Evolutionary conservation across 208 protist genomes (phyloP).

Genomic region (Crithidia fasciculata): DNA sequence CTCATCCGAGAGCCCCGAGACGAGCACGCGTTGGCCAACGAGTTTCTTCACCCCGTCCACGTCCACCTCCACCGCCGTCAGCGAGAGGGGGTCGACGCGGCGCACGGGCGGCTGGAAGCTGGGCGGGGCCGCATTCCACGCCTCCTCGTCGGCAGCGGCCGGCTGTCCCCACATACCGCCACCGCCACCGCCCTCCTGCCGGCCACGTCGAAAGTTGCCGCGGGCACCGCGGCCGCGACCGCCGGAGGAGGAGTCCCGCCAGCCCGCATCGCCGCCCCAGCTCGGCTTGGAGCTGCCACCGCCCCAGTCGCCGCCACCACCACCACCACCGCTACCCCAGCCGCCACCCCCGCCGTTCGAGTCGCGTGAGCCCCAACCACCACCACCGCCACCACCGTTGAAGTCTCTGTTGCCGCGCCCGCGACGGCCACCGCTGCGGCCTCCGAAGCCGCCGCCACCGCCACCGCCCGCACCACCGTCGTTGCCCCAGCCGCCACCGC

Average conservation of each 20-base stretch:
- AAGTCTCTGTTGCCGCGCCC: constrained; percentile 6
- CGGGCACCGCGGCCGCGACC: constrained; percentile 29
- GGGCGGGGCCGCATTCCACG: constrained; percentile 79
- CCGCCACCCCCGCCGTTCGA: constrained; percentile 8
- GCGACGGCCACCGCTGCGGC: not conserved
- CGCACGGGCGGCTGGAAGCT: constrained; percentile 86
- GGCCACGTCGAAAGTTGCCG: constrained; percentile 49
- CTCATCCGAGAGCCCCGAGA: constrained; percentile 81
- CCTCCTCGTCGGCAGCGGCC: constrained; percentile 71
- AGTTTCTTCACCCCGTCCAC: constrained; percentile 92
- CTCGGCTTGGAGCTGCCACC: constrained; percentile 14
- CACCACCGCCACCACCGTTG: not conserved
- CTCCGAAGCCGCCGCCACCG: constrained; percentile 14
- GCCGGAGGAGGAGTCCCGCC: constrained; percentile 26
- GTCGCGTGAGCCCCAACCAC: constrained; percentile 7
- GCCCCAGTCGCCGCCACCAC: constrained; percentile 6
- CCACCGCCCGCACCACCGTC: constrained; percentile 13
- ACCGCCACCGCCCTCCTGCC: constrained; percentile 27
- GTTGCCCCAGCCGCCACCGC: constrained; percentile 10
- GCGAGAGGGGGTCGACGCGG: constrained; percentile 87
- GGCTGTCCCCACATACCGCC: constrained; percentile 67
- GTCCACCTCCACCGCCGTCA: constrained; percentile 88
- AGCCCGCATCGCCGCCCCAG: constrained; percentile 28
- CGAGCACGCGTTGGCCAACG: constrained; percentile 85
- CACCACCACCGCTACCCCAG: constrained; percentile 17